Evolutionary conservation across 768 basidiomycete species (phyloP).

Genomic region (Erythrobasidium yunnanense): DNA sequence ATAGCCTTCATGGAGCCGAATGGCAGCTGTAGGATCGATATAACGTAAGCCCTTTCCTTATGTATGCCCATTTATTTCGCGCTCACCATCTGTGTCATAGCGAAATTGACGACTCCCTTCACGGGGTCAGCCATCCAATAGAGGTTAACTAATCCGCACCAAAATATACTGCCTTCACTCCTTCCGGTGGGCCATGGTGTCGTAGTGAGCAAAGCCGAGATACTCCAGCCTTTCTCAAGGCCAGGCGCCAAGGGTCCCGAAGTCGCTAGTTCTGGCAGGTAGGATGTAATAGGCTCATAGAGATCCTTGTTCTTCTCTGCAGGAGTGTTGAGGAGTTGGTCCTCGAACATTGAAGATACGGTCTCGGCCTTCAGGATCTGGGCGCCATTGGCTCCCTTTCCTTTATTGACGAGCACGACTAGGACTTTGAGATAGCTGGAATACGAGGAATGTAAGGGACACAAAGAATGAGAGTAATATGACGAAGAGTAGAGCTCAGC

Average conservation of each 20-base stretch:
- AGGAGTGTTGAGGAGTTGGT: conserved; percentile 9
- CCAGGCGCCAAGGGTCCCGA: background rate
- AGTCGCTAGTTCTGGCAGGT: background rate
- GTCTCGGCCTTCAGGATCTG: conserved; percentile 29
- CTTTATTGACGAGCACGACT: conserved; percentile 23
- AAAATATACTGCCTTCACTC: background rate
- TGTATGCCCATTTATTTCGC: no score
- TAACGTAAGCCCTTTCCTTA: no score
- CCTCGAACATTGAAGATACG: conserved; percentile 23
- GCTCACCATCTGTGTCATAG: conserved; percentile 7
- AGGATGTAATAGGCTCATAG: background rate
- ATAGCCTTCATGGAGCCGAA: conserved; percentile 17
- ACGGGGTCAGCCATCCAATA: conserved; percentile 28
- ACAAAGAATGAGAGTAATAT: background rate
- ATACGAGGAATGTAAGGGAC: background rate
- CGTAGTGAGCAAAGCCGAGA: background rate
- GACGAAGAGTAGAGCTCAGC: no score
- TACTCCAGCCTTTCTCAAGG: background rate
- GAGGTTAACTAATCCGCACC: background rate
- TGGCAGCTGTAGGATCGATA: no score
- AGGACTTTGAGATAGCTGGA: conserved; percentile 17
- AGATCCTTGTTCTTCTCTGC: background rate
- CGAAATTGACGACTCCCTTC: conserved; percentile 26
- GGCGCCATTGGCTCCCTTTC: conserved; percentile 28
- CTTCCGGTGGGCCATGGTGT: background rate